A percentile compares a stretch with the other conserved stretches of the same genome.
Conservation (phyloP, 768 basidiomycete genomes). For the Astraeus odoratus region DNA sequence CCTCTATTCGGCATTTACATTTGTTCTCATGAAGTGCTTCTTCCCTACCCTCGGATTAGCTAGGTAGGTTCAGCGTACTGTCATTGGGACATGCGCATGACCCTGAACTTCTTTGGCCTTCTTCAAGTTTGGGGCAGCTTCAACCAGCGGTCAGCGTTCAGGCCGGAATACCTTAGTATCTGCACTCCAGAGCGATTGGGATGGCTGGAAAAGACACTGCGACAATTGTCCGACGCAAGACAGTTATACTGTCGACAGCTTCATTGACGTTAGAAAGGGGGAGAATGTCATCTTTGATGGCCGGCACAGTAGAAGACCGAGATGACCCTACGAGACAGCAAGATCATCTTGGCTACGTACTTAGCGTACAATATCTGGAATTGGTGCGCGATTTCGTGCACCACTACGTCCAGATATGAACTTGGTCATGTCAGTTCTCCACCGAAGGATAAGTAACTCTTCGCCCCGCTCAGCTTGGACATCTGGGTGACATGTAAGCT, state of each 20-base stretch:
- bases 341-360: constrained; percentile 5
- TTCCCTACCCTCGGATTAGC: too few relatives aligned
- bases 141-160: constrained; percentile 66
- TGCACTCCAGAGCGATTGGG: constrained; percentile 51
- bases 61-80: too few relatives aligned
- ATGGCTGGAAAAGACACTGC: constrained; percentile 35
- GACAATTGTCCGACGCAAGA: constrained; percentile 43
- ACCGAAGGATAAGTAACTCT: constrained; percentile 37
- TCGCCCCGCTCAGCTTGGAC: constrained; percentile 42
- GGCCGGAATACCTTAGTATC: constrained; percentile 48
- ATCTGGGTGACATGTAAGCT: constrained; percentile 39
- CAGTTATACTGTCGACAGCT: constrained; percentile 32
- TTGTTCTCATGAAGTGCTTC: too few relatives aligned
- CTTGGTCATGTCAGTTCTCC: constrained; percentile 47
- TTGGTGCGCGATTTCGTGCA: constrained; percentile 38
- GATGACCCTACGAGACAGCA: neutral
- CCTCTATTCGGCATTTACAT: too few relatives aligned
- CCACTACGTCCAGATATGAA: constrained; percentile 52
- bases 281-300: constrained; percentile 48
- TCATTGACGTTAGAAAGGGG: constrained; percentile 43
- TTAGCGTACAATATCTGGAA: constrained; percentile 13
- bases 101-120: constrained; percentile 38
- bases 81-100: too few relatives aligned
- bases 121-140: constrained; percentile 18
- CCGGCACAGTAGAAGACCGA: constrained; percentile 27